Evolutionary conservation across 257 asterid genomes (phyloP).

Genomic region (Primulina tabacum): DNA sequence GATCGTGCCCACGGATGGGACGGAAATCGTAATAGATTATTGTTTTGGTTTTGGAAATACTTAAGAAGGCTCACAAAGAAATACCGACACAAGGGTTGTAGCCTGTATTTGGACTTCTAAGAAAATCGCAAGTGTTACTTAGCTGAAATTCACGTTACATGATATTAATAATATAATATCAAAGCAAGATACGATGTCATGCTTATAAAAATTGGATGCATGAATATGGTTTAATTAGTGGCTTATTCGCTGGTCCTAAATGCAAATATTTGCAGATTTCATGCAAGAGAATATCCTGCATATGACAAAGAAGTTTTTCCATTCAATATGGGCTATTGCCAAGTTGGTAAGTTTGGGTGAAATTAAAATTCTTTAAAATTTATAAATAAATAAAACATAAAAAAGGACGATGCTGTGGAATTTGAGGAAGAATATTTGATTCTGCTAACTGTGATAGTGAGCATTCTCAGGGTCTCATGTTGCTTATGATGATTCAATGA

Average conservation of each 20-base stretch:
- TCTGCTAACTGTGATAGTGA: constrained; percentile 23
- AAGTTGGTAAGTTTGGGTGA: constrained; percentile 50
- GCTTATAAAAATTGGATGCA: background rate
- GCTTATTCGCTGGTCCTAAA: constrained; percentile 19
- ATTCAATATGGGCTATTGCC: constrained; percentile 87
- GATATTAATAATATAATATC: background rate
- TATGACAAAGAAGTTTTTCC: constrained; percentile 71
- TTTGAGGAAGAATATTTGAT: constrained; percentile 12
- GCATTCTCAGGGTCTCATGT: constrained; percentile 66
- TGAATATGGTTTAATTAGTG: constrained; percentile 13
- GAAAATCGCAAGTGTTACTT: background rate
- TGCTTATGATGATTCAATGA: constrained; percentile 72
- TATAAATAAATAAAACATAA: constrained; percentile 4
- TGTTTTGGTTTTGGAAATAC: background rate
- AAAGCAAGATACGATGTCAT: background rate
- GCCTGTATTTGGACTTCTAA: background rate
- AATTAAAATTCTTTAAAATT: constrained; percentile 3
- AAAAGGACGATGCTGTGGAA: background rate
- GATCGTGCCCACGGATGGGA: background rate
- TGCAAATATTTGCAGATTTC: constrained; percentile 61
- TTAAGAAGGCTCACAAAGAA: constrained; percentile 1
- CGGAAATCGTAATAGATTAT: constrained; percentile 9
- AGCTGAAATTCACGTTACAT: constrained; percentile 13
- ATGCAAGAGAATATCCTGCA: constrained; percentile 91
- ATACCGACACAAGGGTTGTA: constrained; percentile 5